Evolutionary conservation across 2,329 filamentous ascomycete genomes (phyloP).

Genomic region (Chaetomium strumarium): DNA sequence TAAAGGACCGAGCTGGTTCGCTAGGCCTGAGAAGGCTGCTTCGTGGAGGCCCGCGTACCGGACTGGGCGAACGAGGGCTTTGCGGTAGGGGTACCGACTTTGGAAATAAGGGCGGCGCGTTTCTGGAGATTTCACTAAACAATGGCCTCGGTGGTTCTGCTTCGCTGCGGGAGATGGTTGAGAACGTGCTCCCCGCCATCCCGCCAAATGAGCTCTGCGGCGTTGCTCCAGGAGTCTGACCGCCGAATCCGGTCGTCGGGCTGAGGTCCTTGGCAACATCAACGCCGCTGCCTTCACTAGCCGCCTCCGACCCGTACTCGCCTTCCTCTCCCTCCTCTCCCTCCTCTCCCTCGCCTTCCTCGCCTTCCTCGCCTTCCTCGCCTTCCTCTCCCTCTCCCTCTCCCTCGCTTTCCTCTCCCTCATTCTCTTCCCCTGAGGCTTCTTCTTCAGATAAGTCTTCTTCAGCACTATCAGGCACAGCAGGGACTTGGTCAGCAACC

Average conservation of each 20-base stretch:
- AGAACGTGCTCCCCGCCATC: slow-evolving; percentile 40
- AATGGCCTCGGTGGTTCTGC: slow-evolving; percentile 40
- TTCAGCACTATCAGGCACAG: slow-evolving; percentile 31
- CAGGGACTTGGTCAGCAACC: slow-evolving; percentile 28
- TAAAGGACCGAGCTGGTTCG: slow-evolving; percentile 52
- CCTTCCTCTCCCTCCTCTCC: slow-evolving; percentile 44
- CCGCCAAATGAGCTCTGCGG: slow-evolving; percentile 55
- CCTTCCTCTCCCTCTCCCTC: slow-evolving; percentile 37
- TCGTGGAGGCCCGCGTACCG: slow-evolving; percentile 55
- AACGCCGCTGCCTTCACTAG: slow-evolving; percentile 54
- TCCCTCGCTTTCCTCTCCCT: slow-evolving; percentile 30
- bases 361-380: slow-evolving; percentile 38
- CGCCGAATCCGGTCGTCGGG: slow-evolving; percentile 36
- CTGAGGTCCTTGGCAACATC: slow-evolving; percentile 61
- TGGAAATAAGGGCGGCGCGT: slow-evolving; percentile 46
- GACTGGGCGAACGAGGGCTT: slow-evolving; percentile 69
- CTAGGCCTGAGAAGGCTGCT: slow-evolving; percentile 39
- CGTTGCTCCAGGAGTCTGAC: slow-evolving; percentile 46
- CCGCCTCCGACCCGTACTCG: slow-evolving; percentile 42
- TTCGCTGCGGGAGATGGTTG: slow-evolving; percentile 41
- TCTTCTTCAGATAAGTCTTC: slow-evolving; percentile 35
- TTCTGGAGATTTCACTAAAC: slow-evolving; percentile 50
- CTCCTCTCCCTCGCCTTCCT: slow-evolving; percentile 31
- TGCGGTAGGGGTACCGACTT: slow-evolving; percentile 40
- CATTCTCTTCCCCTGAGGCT: slow-evolving; percentile 28